Percentiles rank a stretch among this genome's conserved stretches.
Evolutionary conservation across 176 grass and related monocot species (phyloP).

Genomic region (Triticum urartu): DNA sequence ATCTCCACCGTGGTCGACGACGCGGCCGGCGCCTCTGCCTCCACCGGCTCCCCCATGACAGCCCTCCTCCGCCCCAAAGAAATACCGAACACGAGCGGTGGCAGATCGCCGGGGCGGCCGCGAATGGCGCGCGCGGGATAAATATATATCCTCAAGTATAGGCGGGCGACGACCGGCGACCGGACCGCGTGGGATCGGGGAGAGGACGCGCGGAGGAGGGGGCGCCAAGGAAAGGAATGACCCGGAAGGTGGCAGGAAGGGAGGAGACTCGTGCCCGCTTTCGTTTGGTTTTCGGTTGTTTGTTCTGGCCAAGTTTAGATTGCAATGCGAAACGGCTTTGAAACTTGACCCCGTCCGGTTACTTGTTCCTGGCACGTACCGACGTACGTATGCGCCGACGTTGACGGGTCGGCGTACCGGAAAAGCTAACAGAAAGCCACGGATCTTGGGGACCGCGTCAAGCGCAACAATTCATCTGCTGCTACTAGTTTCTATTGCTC

Average conservation of each 20-base stretch:
- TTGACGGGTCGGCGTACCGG: neutral
- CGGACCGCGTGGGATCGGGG: neutral
- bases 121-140: neutral
- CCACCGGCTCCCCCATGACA: neutral
- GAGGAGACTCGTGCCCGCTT: neutral
- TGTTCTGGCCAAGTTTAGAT: constrained; percentile 18
- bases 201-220: neutral
- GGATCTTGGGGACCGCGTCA: neutral
- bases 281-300: neutral
- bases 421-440: neutral
- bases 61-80: neutral
- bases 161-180: neutral
- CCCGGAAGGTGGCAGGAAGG: constrained; percentile 46
- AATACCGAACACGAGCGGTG: neutral
- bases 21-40: neutral
- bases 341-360: constrained; percentile 18
- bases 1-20: constrained; percentile 32
- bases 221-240: constrained; percentile 41
- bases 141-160: constrained; percentile 36
- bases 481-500: no score
- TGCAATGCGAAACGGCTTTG: neutral
- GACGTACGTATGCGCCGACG: neutral
- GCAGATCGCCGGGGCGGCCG: neutral
- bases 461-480: no score
- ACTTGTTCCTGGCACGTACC: neutral